Conservation (phyloP, 768 basidiomycete species). For the Pleurotus tuber-regium region DNA sequence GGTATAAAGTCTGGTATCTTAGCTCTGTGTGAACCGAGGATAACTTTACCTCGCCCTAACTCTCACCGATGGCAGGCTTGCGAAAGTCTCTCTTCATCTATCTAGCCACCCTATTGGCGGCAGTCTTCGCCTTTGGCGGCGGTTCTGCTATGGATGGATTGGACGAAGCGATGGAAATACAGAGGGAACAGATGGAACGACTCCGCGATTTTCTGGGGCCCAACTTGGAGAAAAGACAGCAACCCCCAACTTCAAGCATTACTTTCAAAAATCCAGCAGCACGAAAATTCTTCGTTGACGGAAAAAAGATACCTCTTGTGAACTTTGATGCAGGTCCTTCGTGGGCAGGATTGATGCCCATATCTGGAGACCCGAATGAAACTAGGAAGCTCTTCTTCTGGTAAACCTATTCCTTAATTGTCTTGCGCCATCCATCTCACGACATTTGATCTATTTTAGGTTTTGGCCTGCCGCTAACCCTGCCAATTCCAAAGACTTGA, state of each 20-base stretch:
- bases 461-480: slow-evolving; percentile 68
- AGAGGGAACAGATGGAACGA: slow-evolving; percentile 42
- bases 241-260: slow-evolving; percentile 33
- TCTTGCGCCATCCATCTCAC: neutral
- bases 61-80: neutral
- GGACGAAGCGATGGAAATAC: slow-evolving; percentile 42
- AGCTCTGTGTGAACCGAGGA: neutral
- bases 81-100: slow-evolving; percentile 8
- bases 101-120: slow-evolving; percentile 3
- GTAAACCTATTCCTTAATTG: slow-evolving; percentile 14
- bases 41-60: neutral
- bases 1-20: slow-evolving; percentile 1
- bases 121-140: slow-evolving; percentile 21
- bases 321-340: slow-evolving; percentile 69
- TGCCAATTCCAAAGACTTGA: slow-evolving; percentile 55
- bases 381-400: slow-evolving; percentile 58
- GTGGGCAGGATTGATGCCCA: slow-evolving; percentile 67
- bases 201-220: slow-evolving; percentile 37
- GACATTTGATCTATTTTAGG: slow-evolving; percentile 40
- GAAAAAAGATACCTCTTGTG: slow-evolving; percentile 47
- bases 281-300: slow-evolving; percentile 45
- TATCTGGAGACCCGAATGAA: slow-evolving; percentile 53
- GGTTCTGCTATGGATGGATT: slow-evolving; percentile 32
- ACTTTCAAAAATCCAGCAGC: slow-evolving; percentile 65
- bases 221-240: slow-evolving; percentile 30